A percentile compares a stretch with the other conserved stretches of the same genome.
Evolutionary conservation across 1,284 basidiomycete species (phyloP).

Genomic region (Apiotrichum gracile): DNA sequence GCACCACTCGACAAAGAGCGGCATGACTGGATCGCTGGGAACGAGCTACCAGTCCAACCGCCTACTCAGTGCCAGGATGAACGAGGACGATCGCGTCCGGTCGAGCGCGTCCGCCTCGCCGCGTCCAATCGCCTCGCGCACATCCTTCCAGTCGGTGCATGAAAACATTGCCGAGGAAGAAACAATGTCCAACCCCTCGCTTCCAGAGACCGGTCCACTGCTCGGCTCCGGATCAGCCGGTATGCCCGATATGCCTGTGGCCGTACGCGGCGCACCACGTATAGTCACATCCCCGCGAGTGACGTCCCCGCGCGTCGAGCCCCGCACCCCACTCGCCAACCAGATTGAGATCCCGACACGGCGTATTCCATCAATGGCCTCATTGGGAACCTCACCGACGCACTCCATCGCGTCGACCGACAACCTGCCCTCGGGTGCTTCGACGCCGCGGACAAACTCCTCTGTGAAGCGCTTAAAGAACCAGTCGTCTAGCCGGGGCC

Average conservation of each 20-base stretch:
- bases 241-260: slow-evolving; percentile 14
- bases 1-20: not conserved
- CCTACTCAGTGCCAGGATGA: slow-evolving; percentile 22
- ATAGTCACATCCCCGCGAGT: too few relatives aligned
- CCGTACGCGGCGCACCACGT: not conserved
- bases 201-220: slow-evolving; percentile 1
- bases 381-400: slow-evolving; percentile 6
- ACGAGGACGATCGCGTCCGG: slow-evolving; percentile 12
- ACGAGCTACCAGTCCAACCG: slow-evolving; percentile 40
- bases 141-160: not conserved
- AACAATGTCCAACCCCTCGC: slow-evolving; percentile 2
- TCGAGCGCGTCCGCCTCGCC: not conserved
- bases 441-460: slow-evolving; percentile 32
- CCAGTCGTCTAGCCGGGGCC: slow-evolving; percentile 37
- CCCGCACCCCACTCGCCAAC: slow-evolving; percentile 1
- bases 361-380: slow-evolving; percentile 10
- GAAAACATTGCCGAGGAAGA: slow-evolving; percentile 10
- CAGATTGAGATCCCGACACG: not conserved
- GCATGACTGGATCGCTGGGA: slow-evolving; percentile 2
- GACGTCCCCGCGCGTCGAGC: not conserved
- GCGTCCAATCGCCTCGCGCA: slow-evolving; percentile 1
- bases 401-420: slow-evolving; percentile 8
- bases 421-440: slow-evolving; percentile 25
- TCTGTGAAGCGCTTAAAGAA: slow-evolving; percentile 31
- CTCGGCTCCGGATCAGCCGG: not conserved